Evolutionary conservation across 495 filamentous ascomycete species (phyloP).

Genomic region (Aspergillus homomorphus): DNA sequence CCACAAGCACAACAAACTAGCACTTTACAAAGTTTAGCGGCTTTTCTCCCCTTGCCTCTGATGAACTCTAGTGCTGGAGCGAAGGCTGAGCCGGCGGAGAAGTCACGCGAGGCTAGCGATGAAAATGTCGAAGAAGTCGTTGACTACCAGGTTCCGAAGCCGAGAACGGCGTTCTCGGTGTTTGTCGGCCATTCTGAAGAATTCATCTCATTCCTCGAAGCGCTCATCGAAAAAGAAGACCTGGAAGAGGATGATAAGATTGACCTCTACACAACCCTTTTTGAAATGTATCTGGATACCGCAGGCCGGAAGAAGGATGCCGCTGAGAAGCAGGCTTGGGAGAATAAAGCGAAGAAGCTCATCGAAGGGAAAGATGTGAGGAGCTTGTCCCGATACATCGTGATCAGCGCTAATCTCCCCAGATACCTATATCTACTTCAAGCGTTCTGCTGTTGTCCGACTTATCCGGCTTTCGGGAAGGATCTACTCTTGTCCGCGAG

Average conservation of each 20-base stretch:
- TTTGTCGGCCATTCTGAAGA: slow-evolving; percentile 92
- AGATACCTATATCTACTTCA: slow-evolving; percentile 87
- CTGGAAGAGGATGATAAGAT: slow-evolving; percentile 68
- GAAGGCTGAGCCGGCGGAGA: slow-evolving; percentile 36
- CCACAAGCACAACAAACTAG: slow-evolving; percentile 57
- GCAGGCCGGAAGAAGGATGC: slow-evolving; percentile 68
- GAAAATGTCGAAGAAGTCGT: slow-evolving; percentile 19
- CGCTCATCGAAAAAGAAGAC: slow-evolving; percentile 64
- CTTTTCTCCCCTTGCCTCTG: slow-evolving; percentile 80
- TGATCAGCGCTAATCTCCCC: slow-evolving; percentile 18
- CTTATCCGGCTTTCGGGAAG: slow-evolving; percentile 83
- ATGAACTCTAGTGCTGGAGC: slow-evolving; percentile 60
- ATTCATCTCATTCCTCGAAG: slow-evolving; percentile 89
- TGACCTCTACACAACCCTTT: slow-evolving; percentile 91
- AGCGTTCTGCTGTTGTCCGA: slow-evolving; percentile 92
- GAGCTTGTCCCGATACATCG: neutral
- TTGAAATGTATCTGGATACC: slow-evolving; percentile 95
- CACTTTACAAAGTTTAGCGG: slow-evolving; percentile 77
- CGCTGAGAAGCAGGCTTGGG: slow-evolving; percentile 73
- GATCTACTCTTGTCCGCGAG: slow-evolving; percentile 88
- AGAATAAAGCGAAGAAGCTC: slow-evolving; percentile 78
- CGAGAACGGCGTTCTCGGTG: slow-evolving; percentile 88
- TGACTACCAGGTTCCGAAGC: slow-evolving; percentile 60
- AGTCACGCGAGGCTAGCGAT: slow-evolving; percentile 26
- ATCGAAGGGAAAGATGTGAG: slow-evolving; percentile 71